Evolutionary conservation across 805 yeast species (phyloP).

Genomic region (Ogataea angusta): DNA sequence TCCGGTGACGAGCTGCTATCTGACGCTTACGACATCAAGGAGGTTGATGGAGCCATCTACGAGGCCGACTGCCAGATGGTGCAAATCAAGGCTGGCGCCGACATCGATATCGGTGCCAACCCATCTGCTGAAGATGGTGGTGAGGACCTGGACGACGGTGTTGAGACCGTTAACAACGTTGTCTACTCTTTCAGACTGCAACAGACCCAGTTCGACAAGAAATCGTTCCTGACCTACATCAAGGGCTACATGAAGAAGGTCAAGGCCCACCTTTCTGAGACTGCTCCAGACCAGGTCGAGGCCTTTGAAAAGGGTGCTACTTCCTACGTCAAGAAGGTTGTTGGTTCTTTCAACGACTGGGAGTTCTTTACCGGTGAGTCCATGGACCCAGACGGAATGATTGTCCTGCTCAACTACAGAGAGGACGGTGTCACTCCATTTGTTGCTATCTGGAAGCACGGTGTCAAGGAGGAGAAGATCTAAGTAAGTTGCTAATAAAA

Average conservation of each 20-base stretch:
- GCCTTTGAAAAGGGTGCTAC: constrained; percentile 97
- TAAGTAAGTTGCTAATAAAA: constrained; percentile 39
- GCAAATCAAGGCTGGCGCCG: constrained; percentile 77
- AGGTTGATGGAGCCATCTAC: constrained; percentile 87
- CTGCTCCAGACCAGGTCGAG: constrained; percentile 82
- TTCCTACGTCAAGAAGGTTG: constrained; percentile 92
- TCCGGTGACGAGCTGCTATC: constrained; percentile 96
- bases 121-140: constrained; percentile 97
- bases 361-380: constrained; percentile 99
- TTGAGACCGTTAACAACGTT: constrained; percentile 94
- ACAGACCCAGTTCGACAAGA: constrained; percentile 95
- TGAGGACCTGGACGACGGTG: constrained; percentile 79
- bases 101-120: constrained; percentile 98
- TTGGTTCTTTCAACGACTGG: constrained; percentile 97
- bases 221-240: constrained; percentile 93
- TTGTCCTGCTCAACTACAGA: constrained; percentile 97
- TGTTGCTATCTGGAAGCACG: constrained; percentile 99
- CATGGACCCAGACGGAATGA: constrained; percentile 99
- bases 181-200: constrained; percentile 98
- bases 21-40: constrained; percentile 89
- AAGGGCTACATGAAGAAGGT: constrained; percentile 98
- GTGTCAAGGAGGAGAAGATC: constrained; percentile 85
- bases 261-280: constrained; percentile 87
- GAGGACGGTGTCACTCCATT: constrained; percentile 98
- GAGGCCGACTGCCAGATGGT: constrained; percentile 97